These are phyloP conservation scores for Apium graveolens DNA, from an alignment of 129 eudicot genomes.

Conservation along the genomic window DNA sequence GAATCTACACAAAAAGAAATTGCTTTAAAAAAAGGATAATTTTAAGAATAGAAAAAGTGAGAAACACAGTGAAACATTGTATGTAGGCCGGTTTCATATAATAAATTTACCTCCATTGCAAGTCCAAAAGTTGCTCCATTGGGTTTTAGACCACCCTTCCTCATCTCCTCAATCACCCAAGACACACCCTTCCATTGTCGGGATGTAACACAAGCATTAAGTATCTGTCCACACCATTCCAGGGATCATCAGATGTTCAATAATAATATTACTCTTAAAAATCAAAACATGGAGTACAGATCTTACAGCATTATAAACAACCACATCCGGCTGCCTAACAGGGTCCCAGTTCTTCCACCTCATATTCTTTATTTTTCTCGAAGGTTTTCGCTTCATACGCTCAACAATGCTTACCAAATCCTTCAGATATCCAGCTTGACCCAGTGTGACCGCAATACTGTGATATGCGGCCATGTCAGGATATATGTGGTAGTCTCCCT, in stretches of 20 bases:
- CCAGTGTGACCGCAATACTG: constrained; percentile 75
- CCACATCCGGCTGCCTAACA: constrained; percentile 74
- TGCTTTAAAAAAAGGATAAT: background rate
- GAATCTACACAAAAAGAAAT: background rate
- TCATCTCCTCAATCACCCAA: constrained; percentile 87
- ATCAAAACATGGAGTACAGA: background rate
- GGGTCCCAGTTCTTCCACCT: constrained; percentile 72
- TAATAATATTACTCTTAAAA: background rate
- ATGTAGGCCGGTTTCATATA: background rate
- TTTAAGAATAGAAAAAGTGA: background rate
- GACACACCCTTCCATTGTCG: constrained; percentile 95
- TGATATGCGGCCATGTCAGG: constrained; percentile 99
- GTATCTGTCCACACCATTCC: constrained; percentile 37
- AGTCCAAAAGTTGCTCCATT: constrained; percentile 89
- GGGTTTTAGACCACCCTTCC: constrained; percentile 60
- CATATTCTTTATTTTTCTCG: constrained; percentile 41
- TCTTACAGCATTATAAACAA: constrained; percentile 80
- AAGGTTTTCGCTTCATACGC: constrained; percentile 71
- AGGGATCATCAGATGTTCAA: constrained; percentile 2
- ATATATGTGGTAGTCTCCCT: constrained; percentile 77
- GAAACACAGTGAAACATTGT: background rate
- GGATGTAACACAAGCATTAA: constrained; percentile 83
- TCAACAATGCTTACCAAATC: constrained; percentile 69
- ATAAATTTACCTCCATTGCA: constrained; percentile 84
- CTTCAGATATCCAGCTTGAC: constrained; percentile 86